These are phyloP conservation scores for Phanerochaete carnosa DNA, from an alignment of 768 basidiomycete species.

Conservation along the genomic window DNA sequence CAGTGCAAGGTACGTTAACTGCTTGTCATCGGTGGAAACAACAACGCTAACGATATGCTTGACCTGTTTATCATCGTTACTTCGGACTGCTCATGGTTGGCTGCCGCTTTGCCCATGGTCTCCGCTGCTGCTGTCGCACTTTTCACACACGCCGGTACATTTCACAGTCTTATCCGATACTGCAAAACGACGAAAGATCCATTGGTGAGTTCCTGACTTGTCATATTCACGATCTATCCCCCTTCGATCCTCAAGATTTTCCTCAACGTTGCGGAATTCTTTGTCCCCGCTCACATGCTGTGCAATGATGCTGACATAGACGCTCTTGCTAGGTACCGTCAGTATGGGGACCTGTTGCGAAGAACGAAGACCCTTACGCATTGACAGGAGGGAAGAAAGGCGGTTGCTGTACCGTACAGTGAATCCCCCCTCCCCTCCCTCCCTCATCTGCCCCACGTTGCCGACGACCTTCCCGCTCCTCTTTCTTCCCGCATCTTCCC, in stretches of 20 bases:
- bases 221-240: neutral
- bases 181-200: conserved; percentile 93
- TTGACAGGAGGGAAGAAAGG: conserved; percentile 46
- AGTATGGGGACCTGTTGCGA: conserved; percentile 90
- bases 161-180: conserved; percentile 82
- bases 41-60: neutral
- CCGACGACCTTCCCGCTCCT: neutral
- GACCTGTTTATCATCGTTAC: neutral
- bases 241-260: neutral
- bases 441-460: neutral
- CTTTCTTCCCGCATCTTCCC: conserved; percentile 1
- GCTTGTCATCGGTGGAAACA: neutral
- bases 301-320: conserved; percentile 4
- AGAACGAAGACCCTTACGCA: conserved; percentile 91
- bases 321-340: conserved; percentile 66
- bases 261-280: neutral
- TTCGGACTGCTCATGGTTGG: neutral
- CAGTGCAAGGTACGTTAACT: conserved; percentile 64
- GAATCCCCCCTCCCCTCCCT: conserved; percentile 12
- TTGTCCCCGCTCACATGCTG: neutral
- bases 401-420: conserved; percentile 29
- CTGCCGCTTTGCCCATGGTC: neutral
- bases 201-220: conserved; percentile 51
- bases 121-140: neutral
- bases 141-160: neutral